Evolutionary conservation across 495 filamentous ascomycete species (phyloP).

Genomic region (Mycothermus thermophilus): DNA sequence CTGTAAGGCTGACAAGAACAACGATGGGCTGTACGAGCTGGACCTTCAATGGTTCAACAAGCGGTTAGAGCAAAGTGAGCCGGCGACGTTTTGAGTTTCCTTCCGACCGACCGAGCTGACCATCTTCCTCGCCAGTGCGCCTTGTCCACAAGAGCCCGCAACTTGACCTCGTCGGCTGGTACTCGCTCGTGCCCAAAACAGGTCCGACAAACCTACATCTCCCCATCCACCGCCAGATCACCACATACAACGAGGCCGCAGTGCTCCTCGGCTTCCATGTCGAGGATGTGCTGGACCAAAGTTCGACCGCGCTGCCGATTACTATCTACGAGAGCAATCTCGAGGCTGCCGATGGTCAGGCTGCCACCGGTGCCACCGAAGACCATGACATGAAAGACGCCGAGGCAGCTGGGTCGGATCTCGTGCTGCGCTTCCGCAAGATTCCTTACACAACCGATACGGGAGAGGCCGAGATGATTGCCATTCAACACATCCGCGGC

Average conservation of each 20-base stretch:
- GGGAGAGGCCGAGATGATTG: conserved; percentile 94
- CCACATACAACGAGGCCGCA: conserved; percentile 72
- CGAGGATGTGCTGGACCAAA: conserved; percentile 36
- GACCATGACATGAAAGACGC: conserved; percentile 66
- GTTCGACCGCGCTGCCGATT: conserved; percentile 66
- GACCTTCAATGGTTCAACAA: conserved; percentile 62
- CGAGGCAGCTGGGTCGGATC: conserved; percentile 33
- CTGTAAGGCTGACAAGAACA: conserved; percentile 43
- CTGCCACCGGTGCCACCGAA: conserved; percentile 32
- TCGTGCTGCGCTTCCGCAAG: conserved; percentile 64
- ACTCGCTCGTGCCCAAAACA: conserved; percentile 60
- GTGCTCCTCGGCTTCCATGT: conserved; percentile 78
- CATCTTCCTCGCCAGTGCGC: conserved; percentile 53
- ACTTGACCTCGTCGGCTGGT: conserved; percentile 91
- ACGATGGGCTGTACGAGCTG: conserved; percentile 38
- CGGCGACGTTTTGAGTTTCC: background rate
- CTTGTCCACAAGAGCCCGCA: conserved; percentile 71
- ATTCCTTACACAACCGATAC: conserved; percentile 81
- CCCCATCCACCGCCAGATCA: conserved; percentile 61
- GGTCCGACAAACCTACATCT: conserved; percentile 57
- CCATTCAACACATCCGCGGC: conserved; percentile 77
- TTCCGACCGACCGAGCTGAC: background rate
- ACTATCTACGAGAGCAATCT: conserved; percentile 80
- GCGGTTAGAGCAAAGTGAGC: conserved; percentile 71
- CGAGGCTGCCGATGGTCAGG: conserved; percentile 41